Base-by-base conservation (phyloP, 176 grass and related monocot genomes). In the Bromus sterilis region DNA sequence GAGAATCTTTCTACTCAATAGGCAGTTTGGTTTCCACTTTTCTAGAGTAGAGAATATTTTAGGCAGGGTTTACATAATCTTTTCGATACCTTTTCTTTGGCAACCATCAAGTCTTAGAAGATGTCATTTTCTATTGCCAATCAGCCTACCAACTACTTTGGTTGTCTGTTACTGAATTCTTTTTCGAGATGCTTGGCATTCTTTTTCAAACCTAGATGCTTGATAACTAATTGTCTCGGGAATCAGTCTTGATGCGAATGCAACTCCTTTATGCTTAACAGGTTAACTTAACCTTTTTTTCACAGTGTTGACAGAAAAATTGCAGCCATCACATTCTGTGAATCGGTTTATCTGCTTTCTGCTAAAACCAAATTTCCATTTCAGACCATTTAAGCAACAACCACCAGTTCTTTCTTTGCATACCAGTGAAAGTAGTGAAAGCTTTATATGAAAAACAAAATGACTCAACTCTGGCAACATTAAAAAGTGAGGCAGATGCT, bases 181-280 rank as follows among this genome's bases (percentile, higher is more conserved):
- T 42, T 66, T 81, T 64, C 42, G 9, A 78, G 57, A 78, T 43
- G 76, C 56, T 55, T 75, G 28, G 15, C 42, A 49, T 73, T 73
- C 70, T 49, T 73, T 49, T 73, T 49, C 70, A 51, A 73, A 73
- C 42, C 10, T 63, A 30, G 36, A 62, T n/a, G 57, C 4, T 40
- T 80, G 13, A 15, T 2, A 56, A 39, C 9, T 56, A 69, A 7
- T 41, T 57, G 14, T 70, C 25, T 58, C 23, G 65, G 2, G 10
- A 55, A 58, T 57, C 41, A 58, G 2, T 57, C 20, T 58, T 58
- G 49, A 71, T 42, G 66, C 42, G 34, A 25, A 71, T 81, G 25
- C 42, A 57, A 9, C 56, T 23, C 35, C 66, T 71, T 58, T 31
- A 41, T 57, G 35, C 9, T 43, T 53, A 40, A 68, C 15, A 41